phyloP scores from a whole-genome alignment of 306 rosid genomes.

The Prunus campanulata region DNA sequence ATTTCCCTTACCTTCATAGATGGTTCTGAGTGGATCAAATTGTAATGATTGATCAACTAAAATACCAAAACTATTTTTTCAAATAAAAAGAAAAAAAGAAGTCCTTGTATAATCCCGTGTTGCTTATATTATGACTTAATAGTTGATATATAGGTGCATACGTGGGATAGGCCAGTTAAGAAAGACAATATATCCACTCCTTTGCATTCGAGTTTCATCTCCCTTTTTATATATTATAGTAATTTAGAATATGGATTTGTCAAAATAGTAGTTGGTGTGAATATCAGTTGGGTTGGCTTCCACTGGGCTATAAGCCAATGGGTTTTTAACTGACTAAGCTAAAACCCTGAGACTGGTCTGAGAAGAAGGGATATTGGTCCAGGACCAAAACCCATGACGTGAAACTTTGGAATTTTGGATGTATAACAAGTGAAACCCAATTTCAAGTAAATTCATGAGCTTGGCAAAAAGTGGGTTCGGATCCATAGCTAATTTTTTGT shows the following conservation, averaged over 20 bases:
- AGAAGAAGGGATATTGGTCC: not conserved
- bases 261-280: no score
- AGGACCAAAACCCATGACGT: no score
- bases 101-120: not conserved
- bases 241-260: no score
- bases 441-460: not conserved
- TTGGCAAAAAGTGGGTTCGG: not conserved
- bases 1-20: constrained; percentile 78
- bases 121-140: not conserved
- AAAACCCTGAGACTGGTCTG: not conserved
- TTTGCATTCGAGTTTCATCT: no score
- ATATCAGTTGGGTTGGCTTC: not conserved
- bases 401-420: not conserved
- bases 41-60: constrained; percentile 21
- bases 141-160: no score
- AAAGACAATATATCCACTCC: no score
- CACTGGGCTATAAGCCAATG: not conserved
- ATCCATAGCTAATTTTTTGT: not conserved
- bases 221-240: no score
- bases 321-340: not conserved
- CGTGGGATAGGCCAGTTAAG: no score
- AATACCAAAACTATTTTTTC: not conserved
- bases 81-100: not conserved
- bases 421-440: not conserved
- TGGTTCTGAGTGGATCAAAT: constrained; percentile 81